Base-by-base conservation (phyloP, 495 filamentous ascomycete genomes). In the Lentithecium fluviatile region DNA sequence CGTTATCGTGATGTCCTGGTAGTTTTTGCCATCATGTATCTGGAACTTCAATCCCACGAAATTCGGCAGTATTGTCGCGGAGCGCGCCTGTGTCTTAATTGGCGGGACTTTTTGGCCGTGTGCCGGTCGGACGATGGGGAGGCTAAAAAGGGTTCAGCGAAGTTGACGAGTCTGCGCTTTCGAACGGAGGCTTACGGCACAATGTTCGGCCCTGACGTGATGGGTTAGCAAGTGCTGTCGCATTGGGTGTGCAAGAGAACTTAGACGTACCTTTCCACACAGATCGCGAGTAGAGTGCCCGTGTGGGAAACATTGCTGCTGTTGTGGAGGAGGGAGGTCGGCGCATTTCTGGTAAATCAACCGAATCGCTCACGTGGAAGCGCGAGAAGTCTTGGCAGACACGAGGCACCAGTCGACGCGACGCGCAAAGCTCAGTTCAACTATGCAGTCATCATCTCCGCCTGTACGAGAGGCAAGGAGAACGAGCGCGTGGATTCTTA, bases 31-130 rank as follows among this genome's bases (percentile, higher is more conserved):
- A 73, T 97, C 97, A 71, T 98, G 88, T 20, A 98, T 83, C 69
- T 93, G 88, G 75, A 97, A 98, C 69, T 84, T 87, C 65, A 95
- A 78, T 6, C 94, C 95, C 25, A 98, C 91, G 74, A 97, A 97
- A 73, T 90, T 95, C 38, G 94, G 94, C 21, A 97, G 83, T 69
- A 98, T 97, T 43, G 94, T 97, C 42, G 94, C 94, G 53, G 83
- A 80, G 64, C 94, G 88, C 32, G 93, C 92, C 74, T 90, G 88
- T 19, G 94, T 98, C 64, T 82, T 85, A 75, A 97, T 93, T 8
- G 91, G 89, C 37, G 81, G 82, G 6, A 81, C 76, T 56, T 73
- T 75, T 59, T 88, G 72, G 66, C 87, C 88, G 0, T 84, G 79
- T 25, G 77, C 79, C 43, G 87, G 75, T n/a, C 79, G 79, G 12